Evolutionary conservation across 805 yeast species (phyloP), one percentile per base, ranked within the genome.

Genomic region (Saturnispora dispora): DNA sequence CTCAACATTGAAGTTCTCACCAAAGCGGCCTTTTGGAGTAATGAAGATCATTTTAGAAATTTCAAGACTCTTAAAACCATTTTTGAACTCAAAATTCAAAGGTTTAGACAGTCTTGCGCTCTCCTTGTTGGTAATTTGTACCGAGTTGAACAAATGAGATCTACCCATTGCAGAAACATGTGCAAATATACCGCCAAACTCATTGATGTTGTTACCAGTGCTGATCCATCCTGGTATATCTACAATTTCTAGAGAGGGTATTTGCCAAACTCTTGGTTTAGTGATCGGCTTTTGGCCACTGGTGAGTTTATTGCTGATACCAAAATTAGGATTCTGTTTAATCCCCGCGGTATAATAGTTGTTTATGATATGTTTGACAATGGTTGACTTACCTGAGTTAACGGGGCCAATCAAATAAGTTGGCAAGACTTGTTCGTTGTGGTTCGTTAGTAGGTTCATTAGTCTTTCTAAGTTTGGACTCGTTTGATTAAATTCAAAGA

Each of bases 181-280:
- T 8, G 51, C 43, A 33, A 46, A 49, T 7, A 48, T 30, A 11
- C 50, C 47, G 4, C 55, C 56, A 25, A 44, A 48, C 25, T 49
- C 45, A 36, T 53, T 52, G 8, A 57, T 36, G 18, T 57, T 52
- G 8, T 57, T 52, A 42, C 57, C 61, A 3, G 60, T 55, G n/a
- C 65, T 57, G 4, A 59, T 46, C 50, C 52, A 62, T 0, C 68
- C 69, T 1, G 68, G 69, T 1, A 67, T 62, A 47, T 65, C 69
- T 7, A 63, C 53, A 3, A 63, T 20, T 9, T 46, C 48, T 27
- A 58, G 45, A 17, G 58, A 57, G 2, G 57, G 55, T n/a, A 55
- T 43, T 13, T 44, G 30, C 48, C 59, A 57, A 7, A 46, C 46
- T 32, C 52, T 50, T 15, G 58, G 53, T 11, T 48, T 45, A 2